Base-by-base conservation (phyloP, 306 rosid genomes). In the Herpetospermum pedunculosum region DNA sequence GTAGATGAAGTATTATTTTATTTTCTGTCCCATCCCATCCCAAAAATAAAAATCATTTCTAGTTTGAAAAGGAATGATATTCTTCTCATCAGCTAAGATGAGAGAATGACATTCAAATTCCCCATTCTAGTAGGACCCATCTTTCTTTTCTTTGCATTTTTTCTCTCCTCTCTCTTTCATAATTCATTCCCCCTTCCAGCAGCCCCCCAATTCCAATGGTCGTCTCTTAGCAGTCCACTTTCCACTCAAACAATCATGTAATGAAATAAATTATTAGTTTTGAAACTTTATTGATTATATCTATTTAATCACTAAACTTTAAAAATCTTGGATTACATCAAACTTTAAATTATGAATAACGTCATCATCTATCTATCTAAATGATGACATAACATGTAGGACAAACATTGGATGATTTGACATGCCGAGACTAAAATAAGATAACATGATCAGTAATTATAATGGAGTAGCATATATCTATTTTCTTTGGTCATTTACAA, bases 101-200 rank as follows among this genome's bases (percentile, higher is more conserved):
- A 67, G 50, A 67, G 72, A 67, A 67, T 67, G 72, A 23, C 72
- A 67, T 67, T 67, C 72, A 23, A 19, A 67, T 67, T 65, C 72
- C 19, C 72, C 8, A 38, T 35, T 41, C 50, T 23, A 67, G 12
- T 13, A 38, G 72, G 50, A 41, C 72, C 52, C 48, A n/a, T 52
- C 30, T 65, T 65, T 38, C 29, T 40, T 65, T 65, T 65, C 15
- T 65, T 65, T 65, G 48, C 43, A 35, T 18, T n/a, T n/a, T 7
- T 29, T 15, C 67, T 35, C 47, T 35, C 70, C n/a, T 19, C 25
- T 34, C 21, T 60, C 70, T 63, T 8, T 32, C 44, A 62, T 3
- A n/a, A 62, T 34, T 64, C 47, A 63, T 63, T 28, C 35, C 29
- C 35, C 64, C 38, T 57, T 57, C 19, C 34, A 26, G 18, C 37